Conservation (phyloP, 2,329 filamentous ascomycete genomes). For the Verticillium dahliae region DNA sequence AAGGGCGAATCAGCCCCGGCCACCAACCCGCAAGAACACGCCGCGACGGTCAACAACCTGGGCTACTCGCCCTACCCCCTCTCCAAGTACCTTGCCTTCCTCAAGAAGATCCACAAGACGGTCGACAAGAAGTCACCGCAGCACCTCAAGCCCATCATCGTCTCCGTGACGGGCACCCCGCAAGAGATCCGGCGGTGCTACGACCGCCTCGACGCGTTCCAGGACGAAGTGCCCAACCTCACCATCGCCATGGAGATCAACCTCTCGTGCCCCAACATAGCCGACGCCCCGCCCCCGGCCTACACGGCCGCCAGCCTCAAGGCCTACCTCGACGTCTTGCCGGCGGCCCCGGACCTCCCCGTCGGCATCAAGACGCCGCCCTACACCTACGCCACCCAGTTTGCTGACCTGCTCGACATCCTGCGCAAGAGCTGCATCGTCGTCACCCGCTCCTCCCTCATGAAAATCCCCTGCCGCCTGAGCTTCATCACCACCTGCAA, state of each 20-base stretch:
- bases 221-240: slow-evolving; percentile 29
- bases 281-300: slow-evolving; percentile 60
- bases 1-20: slow-evolving; percentile 8
- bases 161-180: slow-evolving; percentile 63
- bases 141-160: slow-evolving; percentile 52
- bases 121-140: slow-evolving; percentile 5
- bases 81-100: slow-evolving; percentile 49
- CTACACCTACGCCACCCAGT: slow-evolving; percentile 66
- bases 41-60: slow-evolving; percentile 59
- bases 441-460: slow-evolving; percentile 4
- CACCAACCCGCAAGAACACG: slow-evolving; percentile 15
- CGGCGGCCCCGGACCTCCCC: slow-evolving; percentile 26
- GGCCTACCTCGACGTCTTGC: slow-evolving; percentile 47
- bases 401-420: slow-evolving; percentile 45
- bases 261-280: slow-evolving; percentile 72
- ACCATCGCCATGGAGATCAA: slow-evolving; percentile 69
- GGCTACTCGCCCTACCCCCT: slow-evolving; percentile 66
- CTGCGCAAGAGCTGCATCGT: slow-evolving; percentile 24
- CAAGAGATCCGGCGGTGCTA: slow-evolving; percentile 53
- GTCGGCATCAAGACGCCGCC: slow-evolving; percentile 69
- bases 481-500: slow-evolving; percentile 71
- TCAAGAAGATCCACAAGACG: slow-evolving; percentile 36
- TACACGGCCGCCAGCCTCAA: slow-evolving; percentile 49
- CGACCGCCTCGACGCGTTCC: slow-evolving; percentile 32
- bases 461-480: slow-evolving; percentile 22